Percentiles rank a stretch among this genome's conserved stretches.
Conservation (phyloP, 441 rosid species). For the Biscutella auriculata region DNA sequence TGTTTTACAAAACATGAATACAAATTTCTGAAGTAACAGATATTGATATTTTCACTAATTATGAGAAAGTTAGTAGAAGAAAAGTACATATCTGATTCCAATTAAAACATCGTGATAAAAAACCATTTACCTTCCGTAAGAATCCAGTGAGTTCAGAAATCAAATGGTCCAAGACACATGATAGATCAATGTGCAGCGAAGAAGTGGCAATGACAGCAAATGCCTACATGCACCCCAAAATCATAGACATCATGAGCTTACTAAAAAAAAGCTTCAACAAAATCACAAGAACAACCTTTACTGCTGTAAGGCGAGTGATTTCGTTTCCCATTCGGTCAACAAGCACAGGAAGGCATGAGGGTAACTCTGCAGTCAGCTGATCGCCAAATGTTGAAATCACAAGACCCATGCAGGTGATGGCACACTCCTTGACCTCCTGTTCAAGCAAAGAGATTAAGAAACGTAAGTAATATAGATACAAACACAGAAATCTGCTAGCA, state of each 20-base stretch:
- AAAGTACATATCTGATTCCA: background rate
- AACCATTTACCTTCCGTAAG: constrained; percentile 55
- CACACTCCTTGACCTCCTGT: constrained; percentile 99
- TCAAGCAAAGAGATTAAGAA: constrained; percentile 11
- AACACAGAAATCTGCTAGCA: background rate
- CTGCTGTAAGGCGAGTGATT: constrained; percentile 97
- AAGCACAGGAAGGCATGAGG: constrained; percentile 88
- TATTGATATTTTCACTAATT: background rate
- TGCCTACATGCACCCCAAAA: constrained; percentile 45
- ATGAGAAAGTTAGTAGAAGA: background rate
- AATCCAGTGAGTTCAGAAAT: constrained; percentile 87
- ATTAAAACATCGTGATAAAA: constrained; percentile 2
- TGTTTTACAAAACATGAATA: constrained; percentile 23
- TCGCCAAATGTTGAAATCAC: constrained; percentile 95
- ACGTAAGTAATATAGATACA: background rate
- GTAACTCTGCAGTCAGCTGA: constrained; percentile 62
- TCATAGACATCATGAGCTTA: constrained; percentile 1
- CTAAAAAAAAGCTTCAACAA: background rate
- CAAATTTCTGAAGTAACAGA: constrained; percentile 8
- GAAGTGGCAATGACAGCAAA: constrained; percentile 93
- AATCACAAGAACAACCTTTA: constrained; percentile 51
- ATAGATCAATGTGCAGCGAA: constrained; percentile 70
- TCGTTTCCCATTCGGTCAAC: constrained; percentile 99
- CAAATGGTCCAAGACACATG: constrained; percentile 84
- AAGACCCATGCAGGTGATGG: constrained; percentile 97